A percentile compares a stretch with the other conserved stretches of the same genome.
phyloP scores from a whole-genome alignment of 768 basidiomycete species.

The Suillus weaverae region DNA sequence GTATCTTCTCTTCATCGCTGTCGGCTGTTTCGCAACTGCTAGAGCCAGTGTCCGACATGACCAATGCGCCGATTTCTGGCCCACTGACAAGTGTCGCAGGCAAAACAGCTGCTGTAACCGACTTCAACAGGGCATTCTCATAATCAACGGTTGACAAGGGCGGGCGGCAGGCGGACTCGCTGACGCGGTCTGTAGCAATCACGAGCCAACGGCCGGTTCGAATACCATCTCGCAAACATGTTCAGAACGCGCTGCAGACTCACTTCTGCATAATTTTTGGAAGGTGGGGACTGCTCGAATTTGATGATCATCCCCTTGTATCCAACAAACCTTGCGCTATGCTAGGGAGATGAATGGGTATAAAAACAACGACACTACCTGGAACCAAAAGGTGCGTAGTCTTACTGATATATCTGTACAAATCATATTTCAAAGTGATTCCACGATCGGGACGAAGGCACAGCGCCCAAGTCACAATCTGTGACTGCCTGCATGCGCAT shows the following conservation, averaged over 20 bases:
- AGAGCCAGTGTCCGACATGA: neutral
- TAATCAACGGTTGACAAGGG: neutral
- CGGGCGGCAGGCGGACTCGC: neutral
- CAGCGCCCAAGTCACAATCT: conserved; percentile 6
- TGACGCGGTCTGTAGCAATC: neutral
- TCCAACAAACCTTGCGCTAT: neutral
- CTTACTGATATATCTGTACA: neutral
- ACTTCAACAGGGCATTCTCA: neutral
- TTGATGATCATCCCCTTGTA: neutral
- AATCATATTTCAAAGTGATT: neutral
- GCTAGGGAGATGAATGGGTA: neutral
- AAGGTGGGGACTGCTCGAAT: neutral
- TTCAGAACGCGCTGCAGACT: neutral
- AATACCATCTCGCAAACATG: neutral
- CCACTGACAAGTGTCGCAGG: neutral
- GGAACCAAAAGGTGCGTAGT: neutral
- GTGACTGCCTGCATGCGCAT: neutral
- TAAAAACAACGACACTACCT: neutral
- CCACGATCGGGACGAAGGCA: neutral
- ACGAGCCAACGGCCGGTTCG: neutral
- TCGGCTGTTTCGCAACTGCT: neutral
- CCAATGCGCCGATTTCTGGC: neutral
- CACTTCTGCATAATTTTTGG: neutral
- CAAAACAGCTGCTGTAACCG: neutral
- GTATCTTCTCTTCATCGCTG: neutral